These are phyloP conservation scores for Metschnikowia orientalis DNA, from an alignment of 805 yeast species.

Conservation along the genomic window DNA sequence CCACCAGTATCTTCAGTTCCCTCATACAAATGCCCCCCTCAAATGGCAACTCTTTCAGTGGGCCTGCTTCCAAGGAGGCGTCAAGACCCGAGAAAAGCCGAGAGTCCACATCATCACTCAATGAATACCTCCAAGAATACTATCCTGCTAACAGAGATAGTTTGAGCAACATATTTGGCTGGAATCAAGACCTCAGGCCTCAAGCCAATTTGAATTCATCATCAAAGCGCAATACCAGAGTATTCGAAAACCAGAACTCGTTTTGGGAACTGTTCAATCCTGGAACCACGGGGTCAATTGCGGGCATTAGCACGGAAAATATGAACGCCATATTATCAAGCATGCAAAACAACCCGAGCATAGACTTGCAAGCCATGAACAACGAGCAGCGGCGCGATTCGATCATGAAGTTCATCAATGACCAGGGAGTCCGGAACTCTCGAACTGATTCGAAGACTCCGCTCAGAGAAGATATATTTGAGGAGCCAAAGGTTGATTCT, in stretches of 20 bases:
- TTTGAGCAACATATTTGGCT: conserved; percentile 26
- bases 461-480: conserved; percentile 38
- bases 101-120: conserved; percentile 4
- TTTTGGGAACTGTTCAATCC: conserved; percentile 26
- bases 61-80: conserved; percentile 9
- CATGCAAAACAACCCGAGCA: conserved; percentile 30
- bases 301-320: conserved; percentile 29
- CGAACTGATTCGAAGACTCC: conserved; percentile 18
- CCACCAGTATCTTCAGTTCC: conserved; percentile 38
- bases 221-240: conserved; percentile 10
- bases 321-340: conserved; percentile 33
- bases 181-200: conserved; percentile 21
- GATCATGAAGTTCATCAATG: conserved; percentile 33
- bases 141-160: conserved; percentile 27
- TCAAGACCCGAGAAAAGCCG: conserved; percentile 6
- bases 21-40: conserved; percentile 39
- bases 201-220: conserved; percentile 4
- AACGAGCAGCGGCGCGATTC: conserved; percentile 39
- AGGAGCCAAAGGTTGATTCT: conserved; percentile 14
- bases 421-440: conserved; percentile 23
- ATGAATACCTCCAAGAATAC: conserved; percentile 31
- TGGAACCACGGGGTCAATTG: conserved; percentile 25
- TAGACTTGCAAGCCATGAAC: conserved; percentile 37
- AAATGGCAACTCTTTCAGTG: conserved; percentile 30
- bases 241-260: conserved; percentile 12